These are phyloP conservation scores for Paulownia fortunei DNA, from an alignment of 257 asterid genomes.

Conservation along the genomic window DNA sequence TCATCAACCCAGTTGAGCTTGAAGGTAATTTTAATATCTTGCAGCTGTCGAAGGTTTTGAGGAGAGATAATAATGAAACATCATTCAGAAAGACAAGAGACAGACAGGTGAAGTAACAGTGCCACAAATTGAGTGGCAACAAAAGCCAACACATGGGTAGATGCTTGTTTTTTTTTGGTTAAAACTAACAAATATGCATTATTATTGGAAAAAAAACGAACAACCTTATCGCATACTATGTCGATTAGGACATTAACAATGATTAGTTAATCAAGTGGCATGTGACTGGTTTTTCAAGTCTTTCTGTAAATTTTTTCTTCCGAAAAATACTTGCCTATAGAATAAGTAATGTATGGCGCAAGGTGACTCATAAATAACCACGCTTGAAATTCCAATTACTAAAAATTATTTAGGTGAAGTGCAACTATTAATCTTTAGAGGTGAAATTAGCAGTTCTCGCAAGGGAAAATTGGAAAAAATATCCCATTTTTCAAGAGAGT, in stretches of 20 bases:
- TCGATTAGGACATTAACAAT: constrained; percentile 1
- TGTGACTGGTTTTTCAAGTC: constrained; percentile 23
- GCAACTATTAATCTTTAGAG: background rate
- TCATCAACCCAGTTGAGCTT: background rate
- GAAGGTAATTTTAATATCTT: background rate
- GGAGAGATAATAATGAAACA: background rate
- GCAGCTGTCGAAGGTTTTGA: background rate
- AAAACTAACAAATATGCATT: background rate
- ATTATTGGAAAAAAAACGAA: background rate
- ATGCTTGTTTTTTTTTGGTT: constrained; percentile 30
- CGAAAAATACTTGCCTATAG: background rate
- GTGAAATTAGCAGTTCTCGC: background rate
- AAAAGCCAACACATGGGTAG: constrained; percentile 46
- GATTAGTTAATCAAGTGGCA: constrained; percentile 35
- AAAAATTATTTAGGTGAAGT: no score
- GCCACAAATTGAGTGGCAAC: constrained; percentile 34
- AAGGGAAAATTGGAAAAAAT: background rate
- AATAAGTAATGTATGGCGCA: background rate
- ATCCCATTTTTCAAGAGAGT: background rate
- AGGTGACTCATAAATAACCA: background rate
- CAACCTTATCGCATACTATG: constrained; percentile 19
- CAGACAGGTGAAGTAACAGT: constrained; percentile 26
- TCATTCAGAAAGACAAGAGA: constrained; percentile 7
- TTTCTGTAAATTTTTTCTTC: background rate
- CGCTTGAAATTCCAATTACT: no score